phyloP scores from a whole-genome alignment of 2,329 filamentous ascomycete genomes.

The Sporothrix protearum region DNA sequence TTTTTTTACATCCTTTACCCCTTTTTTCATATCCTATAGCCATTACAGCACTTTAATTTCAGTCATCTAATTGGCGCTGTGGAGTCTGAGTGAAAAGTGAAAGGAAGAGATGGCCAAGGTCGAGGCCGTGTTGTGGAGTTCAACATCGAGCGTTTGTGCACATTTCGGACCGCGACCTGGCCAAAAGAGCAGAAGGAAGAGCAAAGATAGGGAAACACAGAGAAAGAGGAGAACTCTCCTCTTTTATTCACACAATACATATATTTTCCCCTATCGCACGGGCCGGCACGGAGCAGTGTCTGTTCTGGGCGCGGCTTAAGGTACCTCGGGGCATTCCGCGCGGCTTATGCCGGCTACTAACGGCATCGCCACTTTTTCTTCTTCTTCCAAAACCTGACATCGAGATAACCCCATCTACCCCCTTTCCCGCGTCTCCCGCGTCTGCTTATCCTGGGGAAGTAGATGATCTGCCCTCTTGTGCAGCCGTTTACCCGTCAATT shows the following conservation, averaged over 20 bases:
- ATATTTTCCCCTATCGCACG: neutral
- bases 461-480: neutral
- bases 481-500: neutral
- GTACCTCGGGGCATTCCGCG: neutral
- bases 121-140: neutral
- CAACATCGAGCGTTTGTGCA: neutral
- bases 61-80: neutral
- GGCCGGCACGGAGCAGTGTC: neutral
- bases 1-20: neutral
- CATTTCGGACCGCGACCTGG: neutral
- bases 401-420: neutral
- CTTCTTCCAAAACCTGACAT: neutral
- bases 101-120: neutral
- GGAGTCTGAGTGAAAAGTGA: neutral
- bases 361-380: neutral
- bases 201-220: too few relatives aligned
- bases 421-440: neutral
- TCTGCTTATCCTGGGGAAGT: neutral
- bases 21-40: neutral
- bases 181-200: neutral
- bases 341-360: slow-evolving; percentile 15
- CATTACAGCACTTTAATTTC: neutral
- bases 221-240: neutral
- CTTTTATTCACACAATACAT: neutral
- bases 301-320: slow-evolving; percentile 4